Evolutionary conservation across 805 yeast genomes (phyloP), one percentile per base, ranked within the genome.

Genomic region (Candida dajiaensis): DNA sequence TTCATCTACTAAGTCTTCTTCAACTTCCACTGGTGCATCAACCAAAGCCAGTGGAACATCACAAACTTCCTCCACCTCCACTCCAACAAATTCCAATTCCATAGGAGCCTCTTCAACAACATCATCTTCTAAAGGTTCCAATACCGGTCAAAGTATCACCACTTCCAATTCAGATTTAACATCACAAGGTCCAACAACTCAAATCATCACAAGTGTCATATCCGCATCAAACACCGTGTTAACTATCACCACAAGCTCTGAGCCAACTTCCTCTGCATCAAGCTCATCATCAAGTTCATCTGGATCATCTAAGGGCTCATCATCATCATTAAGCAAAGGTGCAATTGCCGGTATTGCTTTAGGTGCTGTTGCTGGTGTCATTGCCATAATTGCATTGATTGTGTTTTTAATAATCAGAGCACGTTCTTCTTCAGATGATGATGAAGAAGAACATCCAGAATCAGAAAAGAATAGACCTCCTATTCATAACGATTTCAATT

Each of bases 261-360:
- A 46, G 38, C 12, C 44, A 11, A 37, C 49, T 9, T 15, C 48
- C 6, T 40, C 47, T 4, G 25, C 55, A 10, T 36, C 49, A 7
- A 15, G 54, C 38, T 18, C 57, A 18, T 35, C 54, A 12, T 13
- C 58, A n/a, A 43, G 64, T 11, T 43, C 59, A 9, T 31, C 56
- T 7, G 43, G 28, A 18, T 57, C 20, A 9, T n/a, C n/a, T n/a
- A n/a, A n/a, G n/a, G 44, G 26, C 10, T 41, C 39, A 2, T n/a
- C 20, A 2, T 33, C 36, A 16, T 29, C 18, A 18, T 35, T 50
- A 39, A 51, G 47, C 41, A 63, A 56, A 26, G 84, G 83, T 11
- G 80, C 81, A 18, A 77, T 78, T 46, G 83, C 80, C 11, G 84
- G 84, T 39, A 74, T 78, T 22, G 82, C 76, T n/a, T 67, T 77